Conservation (phyloP, 352 stramenopile genomes). For the Globisporangium canariense region DNA sequence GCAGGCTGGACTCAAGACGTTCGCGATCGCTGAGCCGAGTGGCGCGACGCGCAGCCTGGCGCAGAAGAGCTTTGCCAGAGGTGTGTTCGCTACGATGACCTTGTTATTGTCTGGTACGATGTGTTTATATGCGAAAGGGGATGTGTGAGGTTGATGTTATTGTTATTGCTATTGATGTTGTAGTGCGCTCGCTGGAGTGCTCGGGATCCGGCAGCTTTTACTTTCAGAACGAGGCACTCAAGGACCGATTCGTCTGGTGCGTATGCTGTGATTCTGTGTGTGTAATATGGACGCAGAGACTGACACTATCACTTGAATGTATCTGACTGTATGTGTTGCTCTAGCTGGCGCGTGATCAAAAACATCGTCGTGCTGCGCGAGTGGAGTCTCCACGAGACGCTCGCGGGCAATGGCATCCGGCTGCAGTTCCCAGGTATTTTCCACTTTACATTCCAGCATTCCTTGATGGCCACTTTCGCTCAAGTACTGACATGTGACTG, state of each 20-base stretch:
- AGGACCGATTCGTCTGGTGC: slow-evolving; percentile 65
- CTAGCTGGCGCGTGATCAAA: slow-evolving; percentile 69
- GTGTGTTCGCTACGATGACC: slow-evolving; percentile 15
- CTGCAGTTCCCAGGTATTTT: slow-evolving; percentile 47
- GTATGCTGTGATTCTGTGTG: neutral
- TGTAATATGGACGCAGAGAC: neutral
- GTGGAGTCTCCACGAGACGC: slow-evolving; percentile 63
- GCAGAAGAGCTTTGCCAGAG: slow-evolving; percentile 50
- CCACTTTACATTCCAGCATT: too few species aligned
- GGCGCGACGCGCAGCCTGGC: slow-evolving; percentile 30
- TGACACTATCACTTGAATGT: neutral
- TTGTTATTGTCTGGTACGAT: too few species aligned
- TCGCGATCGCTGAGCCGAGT: slow-evolving; percentile 13
- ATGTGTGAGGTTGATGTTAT: neutral
- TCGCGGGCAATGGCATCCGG: slow-evolving; percentile 50
- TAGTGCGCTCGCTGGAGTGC: slow-evolving; percentile 65
- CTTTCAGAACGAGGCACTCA: slow-evolving; percentile 65
- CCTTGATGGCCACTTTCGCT: neutral
- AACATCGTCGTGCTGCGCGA: slow-evolving; percentile 71
- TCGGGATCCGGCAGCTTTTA: slow-evolving; percentile 67
- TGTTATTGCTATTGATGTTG: neutral
- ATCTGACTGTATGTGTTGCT: slow-evolving; percentile 4
- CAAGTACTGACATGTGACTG: neutral
- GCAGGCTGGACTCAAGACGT: slow-evolving; percentile 17
- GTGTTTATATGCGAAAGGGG: neutral